Base-by-base conservation (phyloP, 176 grass and related monocot genomes). In the Pharus latifolius region DNA sequence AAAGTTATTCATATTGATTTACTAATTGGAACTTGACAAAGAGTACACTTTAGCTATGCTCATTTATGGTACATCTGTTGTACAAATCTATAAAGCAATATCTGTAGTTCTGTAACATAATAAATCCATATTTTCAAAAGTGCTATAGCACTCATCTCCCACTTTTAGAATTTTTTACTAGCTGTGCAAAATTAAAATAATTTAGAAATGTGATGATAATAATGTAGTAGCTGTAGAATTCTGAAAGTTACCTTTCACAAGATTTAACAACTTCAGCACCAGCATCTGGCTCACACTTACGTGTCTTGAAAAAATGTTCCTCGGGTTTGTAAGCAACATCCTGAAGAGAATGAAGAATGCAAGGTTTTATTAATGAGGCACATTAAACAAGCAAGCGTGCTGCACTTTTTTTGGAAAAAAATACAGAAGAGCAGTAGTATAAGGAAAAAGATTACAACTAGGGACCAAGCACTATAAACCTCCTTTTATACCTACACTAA, bases 261-360 rank as follows among this genome's bases (percentile, higher is more conserved):
- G 44, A 38, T 87, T 62, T 7, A 59, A 98, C 94, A 62, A 98
- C 72, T 17, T 88, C 29, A 20, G 23, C 63, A 78, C 78, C 68
- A 71, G 89, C 94, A 78, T 98, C 84, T 19, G 89, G 64, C 62
- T 93, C 87, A 26, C 94, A 98, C 72, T 93, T 93, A 14, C 70
- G 89, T 46, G 89, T 93, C 63, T 73, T 53, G 4, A 90, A 63
- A 83, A 51, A 83, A 13, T 81, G 54, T 54, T 98, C 89, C 51
- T 81, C 89, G 31, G 84, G 94, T 68, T 78, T 98, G 56, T 88
- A 98, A 59, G 83, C 63, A 84, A 91, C 94, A 81, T 93, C 89
- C 84, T 93, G 73, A 57, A 72, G 60, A 60, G 45, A 69, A 49
- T 29, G 78, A 72, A 50, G 12, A 78, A 70, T 42, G 56, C 49